Evolutionary conservation across 192 early-diverging fungal genomes (phyloP), one percentile per base, ranked within the genome.

Genomic region (Neocallimastix lanati): DNA sequence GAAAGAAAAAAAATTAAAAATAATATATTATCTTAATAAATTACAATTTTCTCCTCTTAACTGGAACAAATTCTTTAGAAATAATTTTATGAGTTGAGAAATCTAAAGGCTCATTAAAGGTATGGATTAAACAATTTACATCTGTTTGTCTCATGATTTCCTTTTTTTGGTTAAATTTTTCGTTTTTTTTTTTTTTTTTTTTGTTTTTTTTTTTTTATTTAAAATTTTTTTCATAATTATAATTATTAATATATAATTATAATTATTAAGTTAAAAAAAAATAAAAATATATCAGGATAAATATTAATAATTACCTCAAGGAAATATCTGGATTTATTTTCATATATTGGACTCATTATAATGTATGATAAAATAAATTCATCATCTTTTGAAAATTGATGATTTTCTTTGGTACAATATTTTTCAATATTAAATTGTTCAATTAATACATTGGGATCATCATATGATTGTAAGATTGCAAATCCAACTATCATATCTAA

Each of bases 391-490:
- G 84, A 30, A 28, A 77, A 33, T 15, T 79, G 76, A 15, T 82
- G 76, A 16, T 82, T 76, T 4, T 83, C 67, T 58, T 84, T 77
- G 1, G 85, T 78, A 81, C 80, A 89, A 67, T 67, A 67, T 28
- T 84, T 79, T 76, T 86, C 84, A 25, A 88, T 84, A 76, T 85
- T 85, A 80, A 87, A 89, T 79, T 89, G 88, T 77, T 89, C 87
- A 14, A 82, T 80, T 35, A 81, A 82, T 28, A 77, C 84, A 13
- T 80, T 81, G 12, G 78, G 76, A 16, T 82, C 83, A 35, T 78
- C 77, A 37, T 76, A 77, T 76, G 80, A 79, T 67, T 86, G 78
- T 5, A 88, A 78, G 9, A 87, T 76, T 5, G 78, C 79, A 16
- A 82, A 25, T 29, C 85, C 85, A 29, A 86, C 77, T 16, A 85